These are phyloP conservation scores for Penicillium oxalicum DNA, from an alignment of 2,329 filamentous ascomycete species.

Conservation along the genomic window DNA sequence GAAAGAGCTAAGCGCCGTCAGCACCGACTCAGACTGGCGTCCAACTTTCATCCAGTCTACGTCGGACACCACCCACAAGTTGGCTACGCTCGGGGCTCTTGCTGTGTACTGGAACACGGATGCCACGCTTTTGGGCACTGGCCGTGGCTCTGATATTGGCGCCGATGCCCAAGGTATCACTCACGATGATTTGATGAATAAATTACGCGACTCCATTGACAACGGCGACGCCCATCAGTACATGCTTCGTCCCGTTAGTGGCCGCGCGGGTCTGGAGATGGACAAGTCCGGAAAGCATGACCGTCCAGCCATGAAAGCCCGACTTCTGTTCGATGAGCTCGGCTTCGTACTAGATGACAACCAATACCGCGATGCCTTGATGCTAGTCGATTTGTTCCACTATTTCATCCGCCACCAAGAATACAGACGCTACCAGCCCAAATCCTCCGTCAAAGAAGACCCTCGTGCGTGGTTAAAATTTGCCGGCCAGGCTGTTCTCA, in stretches of 20 bases:
- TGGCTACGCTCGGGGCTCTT: constrained; percentile 81
- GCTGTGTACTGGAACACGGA: constrained; percentile 99
- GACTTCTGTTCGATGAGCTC: constrained; percentile 91
- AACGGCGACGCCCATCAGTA: constrained; percentile 76
- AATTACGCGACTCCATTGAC: constrained; percentile 75
- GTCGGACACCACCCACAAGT: constrained; percentile 77
- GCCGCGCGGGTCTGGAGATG: constrained; percentile 87
- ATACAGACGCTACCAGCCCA: constrained; percentile 87
- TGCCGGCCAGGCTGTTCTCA: constrained; percentile 79
- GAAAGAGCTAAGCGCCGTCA: constrained; percentile 94
- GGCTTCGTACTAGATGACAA: constrained; percentile 96
- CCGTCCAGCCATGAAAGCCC: constrained; percentile 80
- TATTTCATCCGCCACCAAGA: constrained; percentile 98
- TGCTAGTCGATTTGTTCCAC: constrained; percentile 98
- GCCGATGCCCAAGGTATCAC: constrained; percentile 54
- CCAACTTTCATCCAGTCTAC: constrained; percentile 93
- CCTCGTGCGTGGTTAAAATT: constrained; percentile 89
- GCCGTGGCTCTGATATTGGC: constrained; percentile 61
- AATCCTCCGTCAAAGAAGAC: constrained; percentile 77
- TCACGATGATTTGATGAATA: constrained; percentile 70
- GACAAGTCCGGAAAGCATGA: constrained; percentile 82
- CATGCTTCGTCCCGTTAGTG: constrained; percentile 91
- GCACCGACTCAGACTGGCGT: constrained; percentile 90
- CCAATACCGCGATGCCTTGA: constrained; percentile 92
- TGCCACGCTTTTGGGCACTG: constrained; percentile 72